phyloP scores from a whole-genome alignment of 352 stramenopile genomes.

The Thraustochytrium aureum region DNA sequence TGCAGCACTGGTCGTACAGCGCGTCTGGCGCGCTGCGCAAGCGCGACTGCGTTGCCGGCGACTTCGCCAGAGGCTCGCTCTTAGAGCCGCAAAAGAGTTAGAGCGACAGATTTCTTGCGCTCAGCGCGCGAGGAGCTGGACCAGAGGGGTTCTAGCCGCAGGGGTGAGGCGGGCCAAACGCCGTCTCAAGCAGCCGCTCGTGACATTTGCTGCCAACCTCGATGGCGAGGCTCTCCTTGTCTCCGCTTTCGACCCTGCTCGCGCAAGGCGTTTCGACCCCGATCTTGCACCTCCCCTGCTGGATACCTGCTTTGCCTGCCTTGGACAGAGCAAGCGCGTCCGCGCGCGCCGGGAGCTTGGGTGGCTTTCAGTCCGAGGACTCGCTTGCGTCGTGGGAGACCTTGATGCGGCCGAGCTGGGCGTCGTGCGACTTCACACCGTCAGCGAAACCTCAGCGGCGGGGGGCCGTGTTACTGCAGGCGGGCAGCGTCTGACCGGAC shows the following conservation, averaged over 20 bases:
- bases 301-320: slow-evolving; percentile 40
- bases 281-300: too few species aligned
- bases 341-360: slow-evolving; percentile 29
- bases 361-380: slow-evolving; percentile 37
- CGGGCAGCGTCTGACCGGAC: neutral
- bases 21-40: neutral
- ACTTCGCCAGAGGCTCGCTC: neutral
- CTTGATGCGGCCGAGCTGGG: neutral
- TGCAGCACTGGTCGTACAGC: slow-evolving; percentile 19
- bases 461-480: slow-evolving; percentile 35
- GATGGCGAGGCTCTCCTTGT: slow-evolving; percentile 28
- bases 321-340: neutral
- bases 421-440: slow-evolving; percentile 1
- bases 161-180: neutral
- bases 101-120: neutral
- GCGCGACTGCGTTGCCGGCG: neutral
- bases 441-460: neutral
- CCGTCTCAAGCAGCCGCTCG: slow-evolving; percentile 25
- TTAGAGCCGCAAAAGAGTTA: neutral
- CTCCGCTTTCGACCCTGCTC: neutral
- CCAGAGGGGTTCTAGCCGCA: neutral
- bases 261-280: too few species aligned
- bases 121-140: neutral
- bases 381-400: neutral
- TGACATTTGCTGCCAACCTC: neutral